Percentiles rank a stretch among this genome's conserved stretches.
Evolutionary conservation across 2,329 filamentous ascomycete genomes (phyloP).

Genomic region (Penicillium sp.): DNA sequence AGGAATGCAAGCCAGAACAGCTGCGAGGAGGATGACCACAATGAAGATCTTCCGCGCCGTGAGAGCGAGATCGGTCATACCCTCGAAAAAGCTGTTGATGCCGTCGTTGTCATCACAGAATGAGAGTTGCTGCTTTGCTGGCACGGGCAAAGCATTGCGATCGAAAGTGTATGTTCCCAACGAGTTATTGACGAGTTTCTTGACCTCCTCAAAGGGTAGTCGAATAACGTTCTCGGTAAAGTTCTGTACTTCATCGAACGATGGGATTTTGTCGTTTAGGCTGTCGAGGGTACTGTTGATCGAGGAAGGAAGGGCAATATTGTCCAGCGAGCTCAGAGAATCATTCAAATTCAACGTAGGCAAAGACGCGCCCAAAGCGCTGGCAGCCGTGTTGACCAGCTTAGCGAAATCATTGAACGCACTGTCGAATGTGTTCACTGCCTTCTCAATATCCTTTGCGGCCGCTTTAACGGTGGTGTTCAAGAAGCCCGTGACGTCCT

Average conservation of each 20-base stretch:
- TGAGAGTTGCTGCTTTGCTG: constrained; percentile 75
- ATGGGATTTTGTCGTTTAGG: constrained; percentile 78
- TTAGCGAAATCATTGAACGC: constrained; percentile 56
- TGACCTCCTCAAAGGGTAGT: constrained; percentile 79
- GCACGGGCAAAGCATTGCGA: constrained; percentile 75
- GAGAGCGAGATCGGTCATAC: constrained; percentile 66
- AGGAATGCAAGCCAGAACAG: constrained; percentile 71
- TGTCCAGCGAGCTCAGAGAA: constrained; percentile 66
- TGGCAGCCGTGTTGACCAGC: constrained; percentile 60
- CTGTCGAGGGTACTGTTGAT: constrained; percentile 70
- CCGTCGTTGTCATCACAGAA: constrained; percentile 88
- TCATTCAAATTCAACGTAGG: constrained; percentile 66
- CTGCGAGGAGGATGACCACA: constrained; percentile 70
- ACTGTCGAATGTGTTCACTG: constrained; percentile 53
- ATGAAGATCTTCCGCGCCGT: constrained; percentile 75
- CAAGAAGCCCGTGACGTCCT: constrained; percentile 62
- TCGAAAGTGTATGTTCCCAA: constrained; percentile 78
- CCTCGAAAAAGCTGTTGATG: constrained; percentile 81
- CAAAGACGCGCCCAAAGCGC: constrained; percentile 49
- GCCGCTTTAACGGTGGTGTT: constrained; percentile 56
- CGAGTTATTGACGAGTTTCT: constrained; percentile 68
- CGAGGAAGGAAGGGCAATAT: constrained; percentile 67
- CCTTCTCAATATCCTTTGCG: constrained; percentile 49
- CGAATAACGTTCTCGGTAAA: constrained; percentile 73
- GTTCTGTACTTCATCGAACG: constrained; percentile 81